Evolutionary conservation across 345 rosid species (phyloP), one percentile per base, ranked within the genome.

Genomic region (Acer negundo): DNA sequence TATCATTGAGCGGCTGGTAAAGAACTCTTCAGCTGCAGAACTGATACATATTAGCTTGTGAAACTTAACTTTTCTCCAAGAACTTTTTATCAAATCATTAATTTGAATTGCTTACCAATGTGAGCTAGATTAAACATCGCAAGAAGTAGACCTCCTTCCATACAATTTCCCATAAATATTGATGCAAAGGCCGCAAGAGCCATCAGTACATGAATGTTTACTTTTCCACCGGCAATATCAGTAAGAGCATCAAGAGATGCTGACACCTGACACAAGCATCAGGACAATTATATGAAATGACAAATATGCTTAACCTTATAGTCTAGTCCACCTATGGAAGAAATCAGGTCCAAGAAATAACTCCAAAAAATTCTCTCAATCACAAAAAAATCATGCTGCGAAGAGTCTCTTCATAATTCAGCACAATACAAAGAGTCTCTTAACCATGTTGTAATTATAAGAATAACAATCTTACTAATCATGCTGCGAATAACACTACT

Each of bases 111-210:
- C 69, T 80, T 65, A 95, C 99, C 98, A 3, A 95, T 93, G 74
- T 93, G 99, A 83, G 99, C 98, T 81, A 95, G 85, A 88, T 93
- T 95, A 84, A 95, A 95, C 99, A 95, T 95, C 10, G 95, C 97
- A 28, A 95, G 91, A 83, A 95, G 98, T 70, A 95, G 80, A 46
- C 99, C 97, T 84, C 98, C 99, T 92, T 95, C 99, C 82, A 95
- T 78, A 28, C 95, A 81, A 69, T 92, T 95, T 2, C 99, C 99
- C 98, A 93, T 95, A 86, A 95, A 91, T 47, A 90, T 78, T 3
- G 99, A 96, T 26, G 99, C 97, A 88, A 96, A 96, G 58, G 92
- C 97, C 0, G 97, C 97, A 40, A 96, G 90, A 67, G 99, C 99
- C 99, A 96, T 96, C 75, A 96, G 82, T 0, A 95, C 98, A 75